Base-by-base conservation (phyloP, 805 yeast species). In the Kregervanrija fluxuum region DNA sequence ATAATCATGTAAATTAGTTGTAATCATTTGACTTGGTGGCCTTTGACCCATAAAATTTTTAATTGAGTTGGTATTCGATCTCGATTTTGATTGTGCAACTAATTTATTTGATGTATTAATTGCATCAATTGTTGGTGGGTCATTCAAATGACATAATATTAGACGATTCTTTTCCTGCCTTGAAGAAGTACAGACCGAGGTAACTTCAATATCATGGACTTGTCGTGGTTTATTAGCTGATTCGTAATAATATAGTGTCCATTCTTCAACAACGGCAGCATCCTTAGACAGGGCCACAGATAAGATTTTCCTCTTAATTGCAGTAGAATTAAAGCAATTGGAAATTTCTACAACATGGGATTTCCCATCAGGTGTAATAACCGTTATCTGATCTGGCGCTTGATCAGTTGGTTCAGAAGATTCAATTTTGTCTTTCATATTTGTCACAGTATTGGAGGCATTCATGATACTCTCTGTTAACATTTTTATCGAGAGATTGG, bases 1-100 rank as follows among this genome's bases (percentile, higher is more conserved):
- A 61, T 86, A 91, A 50, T 90, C 95, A 2, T 89, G 82, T 51
- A 91, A 68, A 57, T 91, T 88, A 2, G 90, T 80, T 1, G 97
- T 86, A 48, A 91, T 93, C 54, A 90, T 74, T 58, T 88, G 95
- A 48, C 93, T 82, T 1, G 98, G 90, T 6, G 99, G 99, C 56
- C 99, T 73, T 61, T 87, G 96, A 17, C 95, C 95, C 62, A 82
- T 82, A 47, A 85, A 74, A 44, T 68, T 14, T 34, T 47, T 14
- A 17, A 47, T 40, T 31, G 41, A 33, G 51, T 46, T 9, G 32
- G 41, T 30, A 36, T 22, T 16, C 3, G 5, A 13, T 46, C 10
- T 49, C 41, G n/a, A 46, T 31, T 11, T 28, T n/a, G 28, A 32
- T 32, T 34, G 16, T 1, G 38, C 15, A 8, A 43, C 34, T 10